Conservation (phyloP, 31 red algal species). For the Porphyra umbilicalis region DNA sequence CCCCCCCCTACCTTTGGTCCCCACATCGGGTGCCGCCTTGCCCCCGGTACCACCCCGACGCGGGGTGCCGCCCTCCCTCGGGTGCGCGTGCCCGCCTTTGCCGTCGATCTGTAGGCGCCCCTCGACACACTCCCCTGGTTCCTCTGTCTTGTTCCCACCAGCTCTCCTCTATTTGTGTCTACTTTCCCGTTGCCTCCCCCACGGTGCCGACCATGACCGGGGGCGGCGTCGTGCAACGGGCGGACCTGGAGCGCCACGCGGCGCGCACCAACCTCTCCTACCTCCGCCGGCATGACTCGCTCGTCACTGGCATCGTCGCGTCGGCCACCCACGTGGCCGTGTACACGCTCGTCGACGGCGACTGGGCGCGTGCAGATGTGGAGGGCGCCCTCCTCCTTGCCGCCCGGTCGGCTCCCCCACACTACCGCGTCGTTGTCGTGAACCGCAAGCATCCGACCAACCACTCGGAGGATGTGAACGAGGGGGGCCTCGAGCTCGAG, state of each 20-base stretch:
- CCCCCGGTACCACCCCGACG: too few relatives aligned
- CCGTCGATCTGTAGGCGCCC: too few relatives aligned
- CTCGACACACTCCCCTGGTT: too few relatives aligned
- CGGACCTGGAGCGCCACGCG: slow-evolving; percentile 37
- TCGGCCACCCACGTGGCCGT: slow-evolving; percentile 57
- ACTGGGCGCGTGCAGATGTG: slow-evolving; percentile 55
- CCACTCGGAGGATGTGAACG: slow-evolving; percentile 53
- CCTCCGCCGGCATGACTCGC: slow-evolving; percentile 36
- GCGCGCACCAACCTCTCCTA: slow-evolving; percentile 57
- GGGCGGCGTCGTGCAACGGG: slow-evolving; percentile 49
- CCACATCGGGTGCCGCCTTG: too few relatives aligned
- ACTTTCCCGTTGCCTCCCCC: not conserved
- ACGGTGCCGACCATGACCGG: slow-evolving; percentile 17
- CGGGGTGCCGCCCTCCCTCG: too few relatives aligned
- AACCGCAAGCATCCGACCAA: slow-evolving; percentile 61
- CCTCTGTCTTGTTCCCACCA: too few relatives aligned
- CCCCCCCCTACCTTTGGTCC: too few relatives aligned
- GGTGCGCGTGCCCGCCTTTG: too few relatives aligned
- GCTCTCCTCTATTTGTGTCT: too few relatives aligned
- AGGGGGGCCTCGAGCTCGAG: slow-evolving; percentile 53
- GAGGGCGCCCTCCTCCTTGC: slow-evolving; percentile 70
- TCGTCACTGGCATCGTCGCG: slow-evolving; percentile 24
- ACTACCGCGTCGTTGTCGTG: slow-evolving; percentile 53
- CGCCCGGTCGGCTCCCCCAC: slow-evolving; percentile 36
- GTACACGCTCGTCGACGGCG: slow-evolving; percentile 25